Evolutionary conservation across 2,329 filamentous ascomycete genomes (phyloP), one percentile per base, ranked within the genome.

Genomic region (Helotiales sp.): DNA sequence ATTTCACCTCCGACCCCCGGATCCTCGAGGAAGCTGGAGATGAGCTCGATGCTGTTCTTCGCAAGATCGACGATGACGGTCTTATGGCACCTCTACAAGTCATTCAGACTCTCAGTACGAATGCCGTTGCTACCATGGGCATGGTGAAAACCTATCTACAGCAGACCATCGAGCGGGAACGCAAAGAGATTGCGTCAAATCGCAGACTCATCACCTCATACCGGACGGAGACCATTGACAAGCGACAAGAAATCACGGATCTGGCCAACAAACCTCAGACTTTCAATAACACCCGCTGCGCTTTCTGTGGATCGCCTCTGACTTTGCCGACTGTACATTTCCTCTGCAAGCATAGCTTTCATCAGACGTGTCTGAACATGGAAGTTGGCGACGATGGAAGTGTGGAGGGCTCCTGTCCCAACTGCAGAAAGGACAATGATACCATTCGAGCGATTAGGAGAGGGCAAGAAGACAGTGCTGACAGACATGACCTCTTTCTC

Each of bases 81-180:
- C 83, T 99, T 34, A 95, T 99, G 90, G 93, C 95, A 0, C 95
- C 95, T 0, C 78, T 99, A 3, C 95, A 99, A 72, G 95, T 99
- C 30, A 95, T 99, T 15, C 93, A 99, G 73, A 95, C 93, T 0
- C 82, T 99, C 13, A 87, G 84, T 60, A 82, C 82, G 52, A 90
- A 89, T 65, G 83, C 87, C 5, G 91, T 97, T 2, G 93, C 96
- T 0, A 98, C 92, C 0, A 97, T 99, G 90, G 95, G 93, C 51
- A 92, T 98, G 82, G 88, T 99, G 61, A 98, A 97, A 75, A 86
- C 87, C 5, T 99, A 99, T 73, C 85, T 99, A 2, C 85, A 89
- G 62, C 86, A 89, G 50, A 96, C 93, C 8, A 96, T 99, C 62
- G 87, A 91, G 65, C 86, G 91, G 51, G 95, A 99, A 75, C 84